phyloP scores from a whole-genome alignment of 805 yeast species.

The Candida orba region DNA sequence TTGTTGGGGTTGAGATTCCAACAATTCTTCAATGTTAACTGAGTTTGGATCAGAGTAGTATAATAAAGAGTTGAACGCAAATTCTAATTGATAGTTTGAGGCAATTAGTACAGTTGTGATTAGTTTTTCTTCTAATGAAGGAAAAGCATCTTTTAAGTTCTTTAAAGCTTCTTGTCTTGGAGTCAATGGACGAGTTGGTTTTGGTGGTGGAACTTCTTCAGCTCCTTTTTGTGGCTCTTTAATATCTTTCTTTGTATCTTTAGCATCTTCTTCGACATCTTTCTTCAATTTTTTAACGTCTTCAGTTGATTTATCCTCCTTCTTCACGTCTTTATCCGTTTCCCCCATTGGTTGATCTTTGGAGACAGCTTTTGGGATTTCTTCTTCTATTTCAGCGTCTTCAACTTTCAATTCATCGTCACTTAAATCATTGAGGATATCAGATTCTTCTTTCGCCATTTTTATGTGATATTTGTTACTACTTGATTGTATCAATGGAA shows the following conservation, averaged over 20 bases:
- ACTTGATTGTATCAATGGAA: neutral
- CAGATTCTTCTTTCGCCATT: slow-evolving; percentile 4
- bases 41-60: slow-evolving; percentile 68
- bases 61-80: slow-evolving; percentile 83
- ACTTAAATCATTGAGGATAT: slow-evolving; percentile 2
- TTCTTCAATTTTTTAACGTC: slow-evolving; percentile 6
- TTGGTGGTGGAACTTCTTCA: slow-evolving; percentile 33
- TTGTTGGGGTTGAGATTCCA: slow-evolving; percentile 15
- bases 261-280: neutral
- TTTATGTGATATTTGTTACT: neutral
- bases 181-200: slow-evolving; percentile 55
- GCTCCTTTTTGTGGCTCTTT: slow-evolving; percentile 7
- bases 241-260: slow-evolving; percentile 7
- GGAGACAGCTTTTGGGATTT: neutral
- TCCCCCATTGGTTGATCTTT: slow-evolving; percentile 3
- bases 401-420: slow-evolving; percentile 3
- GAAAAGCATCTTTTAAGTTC: slow-evolving; percentile 81
- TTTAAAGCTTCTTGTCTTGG: slow-evolving; percentile 47
- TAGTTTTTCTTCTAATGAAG: slow-evolving; percentile 61
- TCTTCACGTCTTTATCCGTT: neutral
- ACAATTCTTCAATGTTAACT: slow-evolving; percentile 37
- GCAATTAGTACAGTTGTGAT: slow-evolving; percentile 81
- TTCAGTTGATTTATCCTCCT: neutral
- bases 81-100: slow-evolving; percentile 69
- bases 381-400: neutral